Conservation (phyloP, 345 rosid genomes). For the Citropsis articulata region DNA sequence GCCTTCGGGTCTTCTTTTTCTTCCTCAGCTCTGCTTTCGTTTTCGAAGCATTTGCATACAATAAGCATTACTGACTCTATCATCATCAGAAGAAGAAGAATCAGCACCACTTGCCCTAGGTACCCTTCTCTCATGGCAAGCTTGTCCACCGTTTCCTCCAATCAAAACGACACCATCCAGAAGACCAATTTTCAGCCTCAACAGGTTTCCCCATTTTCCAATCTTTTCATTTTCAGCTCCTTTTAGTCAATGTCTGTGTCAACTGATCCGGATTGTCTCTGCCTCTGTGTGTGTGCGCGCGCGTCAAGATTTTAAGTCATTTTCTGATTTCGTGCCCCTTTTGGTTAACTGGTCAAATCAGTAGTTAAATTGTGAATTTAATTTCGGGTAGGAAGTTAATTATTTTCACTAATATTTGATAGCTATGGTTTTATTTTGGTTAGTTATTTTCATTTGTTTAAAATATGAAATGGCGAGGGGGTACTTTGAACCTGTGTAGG, state of each 20-base stretch:
- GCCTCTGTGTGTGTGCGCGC: too few relatives aligned
- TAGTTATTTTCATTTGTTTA: too few relatives aligned
- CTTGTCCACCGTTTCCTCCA: conserved; percentile 26
- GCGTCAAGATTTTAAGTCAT: background rate
- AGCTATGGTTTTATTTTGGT: too few relatives aligned
- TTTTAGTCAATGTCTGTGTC: background rate
- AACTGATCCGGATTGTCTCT: too few relatives aligned
- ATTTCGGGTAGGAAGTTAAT: background rate
- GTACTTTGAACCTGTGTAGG: too few relatives aligned
- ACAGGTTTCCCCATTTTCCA: conserved; percentile 26
- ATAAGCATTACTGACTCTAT: background rate
- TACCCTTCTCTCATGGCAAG: conserved; percentile 32
- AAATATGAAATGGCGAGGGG: background rate
- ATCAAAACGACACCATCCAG: conserved; percentile 25
- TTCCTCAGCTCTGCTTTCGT: conserved; percentile 15
- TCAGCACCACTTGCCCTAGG: background rate
- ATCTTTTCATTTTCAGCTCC: background rate
- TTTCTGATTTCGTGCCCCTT: background rate
- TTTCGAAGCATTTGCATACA: conserved; percentile 12
- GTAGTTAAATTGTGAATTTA: background rate
- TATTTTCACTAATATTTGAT: too few relatives aligned
- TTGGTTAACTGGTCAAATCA: background rate
- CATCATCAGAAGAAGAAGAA: background rate
- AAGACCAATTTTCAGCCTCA: conserved; percentile 22
- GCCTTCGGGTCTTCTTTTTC: conserved; percentile 19